Percentiles rank a stretch among this genome's conserved stretches.
Evolutionary conservation across 1,284 basidiomycete species (phyloP).

Genomic region (Stereum hirsutum): DNA sequence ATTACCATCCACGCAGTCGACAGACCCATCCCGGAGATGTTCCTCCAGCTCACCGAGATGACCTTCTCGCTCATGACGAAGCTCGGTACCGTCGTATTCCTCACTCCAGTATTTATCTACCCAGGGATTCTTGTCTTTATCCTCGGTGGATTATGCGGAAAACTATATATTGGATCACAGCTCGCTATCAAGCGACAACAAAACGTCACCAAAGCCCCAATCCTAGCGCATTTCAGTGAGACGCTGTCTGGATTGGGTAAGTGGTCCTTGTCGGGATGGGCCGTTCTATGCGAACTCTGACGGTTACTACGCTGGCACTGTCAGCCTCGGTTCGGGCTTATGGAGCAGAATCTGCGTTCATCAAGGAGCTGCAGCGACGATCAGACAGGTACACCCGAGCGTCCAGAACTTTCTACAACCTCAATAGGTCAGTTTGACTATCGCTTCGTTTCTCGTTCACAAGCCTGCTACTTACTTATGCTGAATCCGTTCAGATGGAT

Average conservation of each 20-base stretch:
- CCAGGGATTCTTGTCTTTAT: conserved; percentile 31
- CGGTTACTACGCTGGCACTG: neutral
- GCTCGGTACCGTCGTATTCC: conserved; percentile 33
- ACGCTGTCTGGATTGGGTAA: conserved; percentile 57
- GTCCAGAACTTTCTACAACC: conserved; percentile 40
- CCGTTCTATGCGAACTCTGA: too few species aligned
- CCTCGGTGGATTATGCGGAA: conserved; percentile 36
- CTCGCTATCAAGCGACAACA: conserved; percentile 69
- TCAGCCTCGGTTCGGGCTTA: conserved; percentile 56
- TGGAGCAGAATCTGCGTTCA: conserved; percentile 39
- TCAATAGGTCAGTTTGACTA: conserved; percentile 32
- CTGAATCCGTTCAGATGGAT: conserved; percentile 38
- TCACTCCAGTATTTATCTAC: conserved; percentile 33
- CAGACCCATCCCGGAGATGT: conserved; percentile 16
- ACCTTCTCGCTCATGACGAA: conserved; percentile 27
- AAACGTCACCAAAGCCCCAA: conserved; percentile 59
- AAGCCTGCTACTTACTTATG: too few species aligned
- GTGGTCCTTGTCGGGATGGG: too few species aligned
- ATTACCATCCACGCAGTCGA: too few species aligned
- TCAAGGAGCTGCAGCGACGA: conserved; percentile 30
- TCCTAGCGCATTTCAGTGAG: conserved; percentile 64
- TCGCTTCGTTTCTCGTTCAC: too few species aligned
- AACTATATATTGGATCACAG: conserved; percentile 62
- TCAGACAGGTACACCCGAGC: conserved; percentile 40
- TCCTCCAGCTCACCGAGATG: conserved; percentile 20